Evolutionary conservation across 2,329 filamentous ascomycete genomes (phyloP).

Genomic region (Colletotrichum chlorophyti): DNA sequence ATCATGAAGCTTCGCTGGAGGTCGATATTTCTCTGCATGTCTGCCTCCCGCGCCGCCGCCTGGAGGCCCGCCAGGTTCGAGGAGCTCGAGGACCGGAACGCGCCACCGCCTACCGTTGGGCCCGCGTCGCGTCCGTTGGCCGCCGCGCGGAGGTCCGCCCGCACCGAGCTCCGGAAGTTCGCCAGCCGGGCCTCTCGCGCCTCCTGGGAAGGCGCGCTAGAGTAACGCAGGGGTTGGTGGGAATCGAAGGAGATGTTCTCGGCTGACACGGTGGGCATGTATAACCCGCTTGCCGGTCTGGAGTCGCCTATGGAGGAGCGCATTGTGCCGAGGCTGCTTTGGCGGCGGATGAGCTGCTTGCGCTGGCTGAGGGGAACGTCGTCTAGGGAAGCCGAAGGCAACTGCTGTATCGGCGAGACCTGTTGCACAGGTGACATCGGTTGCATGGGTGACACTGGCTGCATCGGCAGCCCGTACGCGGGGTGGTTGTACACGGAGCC

Average conservation of each 20-base stretch:
- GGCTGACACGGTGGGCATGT: constrained; percentile 30
- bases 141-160: constrained; percentile 61
- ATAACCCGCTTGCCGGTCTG: constrained; percentile 6
- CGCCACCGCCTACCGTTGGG: too few species aligned
- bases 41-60: constrained; percentile 43
- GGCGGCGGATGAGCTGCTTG: constrained; percentile 62
- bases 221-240: constrained; percentile 59
- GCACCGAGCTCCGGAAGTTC: constrained; percentile 71
- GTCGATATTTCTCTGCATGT: constrained; percentile 57
- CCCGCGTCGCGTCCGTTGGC: constrained; percentile 46
- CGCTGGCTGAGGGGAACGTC: constrained; percentile 77
- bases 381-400: constrained; percentile 61
- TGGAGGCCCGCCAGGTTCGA: constrained; percentile 30
- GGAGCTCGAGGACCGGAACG: constrained; percentile 35
- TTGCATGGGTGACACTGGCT: too few species aligned
- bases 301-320: constrained; percentile 30
- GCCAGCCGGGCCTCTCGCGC: constrained; percentile 67
- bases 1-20: constrained; percentile 63
- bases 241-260: constrained; percentile 55
- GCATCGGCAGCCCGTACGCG: constrained; percentile 30
- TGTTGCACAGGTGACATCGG: too few species aligned
- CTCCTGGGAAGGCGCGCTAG: constrained; percentile 47
- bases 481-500: constrained; percentile 47
- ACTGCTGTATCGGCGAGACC: neutral
- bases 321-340: constrained; percentile 47